phyloP scores from a whole-genome alignment of 2,329 filamentous ascomycete species.

The Sphaerostilbella broomeana region DNA sequence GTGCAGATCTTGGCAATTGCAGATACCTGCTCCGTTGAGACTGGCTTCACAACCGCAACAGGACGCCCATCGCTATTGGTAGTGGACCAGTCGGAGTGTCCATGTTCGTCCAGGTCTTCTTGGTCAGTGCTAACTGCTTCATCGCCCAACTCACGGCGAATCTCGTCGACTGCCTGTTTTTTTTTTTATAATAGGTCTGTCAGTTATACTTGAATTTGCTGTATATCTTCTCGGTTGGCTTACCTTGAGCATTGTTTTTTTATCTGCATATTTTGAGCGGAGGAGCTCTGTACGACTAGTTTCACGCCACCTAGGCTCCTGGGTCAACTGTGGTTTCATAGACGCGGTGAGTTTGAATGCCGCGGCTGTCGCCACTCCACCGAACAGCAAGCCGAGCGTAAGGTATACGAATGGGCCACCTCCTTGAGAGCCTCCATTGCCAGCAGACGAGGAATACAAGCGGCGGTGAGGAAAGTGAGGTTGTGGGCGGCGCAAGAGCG shows the following conservation, averaged over 20 bases:
- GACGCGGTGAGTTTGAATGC: not conserved
- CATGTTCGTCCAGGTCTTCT: constrained; percentile 57
- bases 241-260: constrained; percentile 19
- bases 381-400: constrained; percentile 3
- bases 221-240: not conserved
- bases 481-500: not conserved
- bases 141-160: constrained; percentile 35
- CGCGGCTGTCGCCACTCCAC: constrained; percentile 4
- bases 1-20: constrained; percentile 56
- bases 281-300: not conserved
- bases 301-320: constrained; percentile 14
- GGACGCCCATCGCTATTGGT: constrained; percentile 58
- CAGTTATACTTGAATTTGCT: not conserved
- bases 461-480: not conserved
- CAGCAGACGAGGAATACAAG: too few species aligned
- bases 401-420: too few species aligned
- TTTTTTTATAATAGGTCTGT: not conserved
- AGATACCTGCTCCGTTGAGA: constrained; percentile 57
- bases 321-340: not conserved
- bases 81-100: constrained; percentile 65
- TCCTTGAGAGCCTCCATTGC: too few species aligned
- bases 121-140: constrained; percentile 58
- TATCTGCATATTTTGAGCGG: constrained; percentile 19
- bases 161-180: constrained; percentile 16
- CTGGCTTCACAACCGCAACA: constrained; percentile 59